A percentile compares a stretch with the other conserved stretches of the same genome.
Evolutionary conservation across 768 basidiomycete genomes (phyloP).

Genomic region (Collybia sordida): DNA sequence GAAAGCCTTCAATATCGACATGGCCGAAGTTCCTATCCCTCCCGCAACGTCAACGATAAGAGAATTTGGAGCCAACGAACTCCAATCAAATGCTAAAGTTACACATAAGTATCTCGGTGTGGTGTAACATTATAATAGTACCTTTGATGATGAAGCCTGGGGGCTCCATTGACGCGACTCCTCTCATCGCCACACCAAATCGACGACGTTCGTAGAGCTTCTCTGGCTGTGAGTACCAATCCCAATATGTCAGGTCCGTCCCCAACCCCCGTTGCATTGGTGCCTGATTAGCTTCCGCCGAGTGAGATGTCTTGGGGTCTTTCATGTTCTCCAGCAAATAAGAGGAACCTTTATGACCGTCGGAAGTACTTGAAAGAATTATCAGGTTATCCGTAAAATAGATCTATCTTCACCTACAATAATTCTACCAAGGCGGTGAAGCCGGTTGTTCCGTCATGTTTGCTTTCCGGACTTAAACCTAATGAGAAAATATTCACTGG

Average conservation of each 20-base stretch:
- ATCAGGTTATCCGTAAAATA: background rate
- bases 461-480: background rate
- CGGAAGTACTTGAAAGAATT: background rate
- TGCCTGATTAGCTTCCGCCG: background rate
- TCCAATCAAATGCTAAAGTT: slow-evolving; percentile 23
- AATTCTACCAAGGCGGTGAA: background rate
- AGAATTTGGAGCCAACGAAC: slow-evolving; percentile 13
- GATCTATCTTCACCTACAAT: background rate
- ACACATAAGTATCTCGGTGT: background rate
- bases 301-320: background rate
- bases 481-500: too few species aligned
- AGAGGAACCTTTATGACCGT: background rate
- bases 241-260: background rate
- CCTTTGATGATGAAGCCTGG: slow-evolving; percentile 5
- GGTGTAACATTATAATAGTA: slow-evolving; percentile 1
- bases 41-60: slow-evolving; percentile 30
- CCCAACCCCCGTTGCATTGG: slow-evolving; percentile 1
- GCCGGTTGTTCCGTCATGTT: background rate
- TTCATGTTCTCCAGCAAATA: background rate
- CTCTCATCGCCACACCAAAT: slow-evolving; percentile 1
- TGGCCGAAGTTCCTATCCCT: slow-evolving; percentile 22
- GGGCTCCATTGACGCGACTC: slow-evolving; percentile 1
- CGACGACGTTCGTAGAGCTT: slow-evolving; percentile 4
- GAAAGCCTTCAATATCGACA: slow-evolving; percentile 16
- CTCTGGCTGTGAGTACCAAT: slow-evolving; percentile 4